These are phyloP conservation scores for Stagonosporopsis cucurbitacearum DNA, from an alignment of 2,329 filamentous ascomycete species.

Conservation along the genomic window DNA sequence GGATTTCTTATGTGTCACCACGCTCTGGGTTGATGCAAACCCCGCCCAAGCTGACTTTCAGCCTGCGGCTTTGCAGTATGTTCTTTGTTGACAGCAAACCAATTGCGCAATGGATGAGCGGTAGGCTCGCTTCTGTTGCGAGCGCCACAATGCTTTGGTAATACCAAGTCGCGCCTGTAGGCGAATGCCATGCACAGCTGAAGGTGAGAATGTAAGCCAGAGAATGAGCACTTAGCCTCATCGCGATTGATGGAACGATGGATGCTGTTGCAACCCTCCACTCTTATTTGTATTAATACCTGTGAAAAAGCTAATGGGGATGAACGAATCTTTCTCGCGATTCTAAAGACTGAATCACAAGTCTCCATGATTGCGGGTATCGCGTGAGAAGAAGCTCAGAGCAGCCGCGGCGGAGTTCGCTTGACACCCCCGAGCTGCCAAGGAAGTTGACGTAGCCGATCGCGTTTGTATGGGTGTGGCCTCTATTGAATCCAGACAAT, in stretches of 20 bases:
- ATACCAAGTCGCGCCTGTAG: not conserved
- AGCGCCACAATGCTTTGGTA: conserved; percentile 5
- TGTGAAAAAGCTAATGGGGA: not conserved
- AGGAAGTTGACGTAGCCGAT: conserved; percentile 20
- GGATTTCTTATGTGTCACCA: not conserved
- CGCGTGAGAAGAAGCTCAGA: conserved; percentile 6
- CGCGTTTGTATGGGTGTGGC: conserved; percentile 11
- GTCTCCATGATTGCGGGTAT: not conserved
- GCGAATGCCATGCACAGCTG: not conserved
- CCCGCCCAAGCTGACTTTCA: conserved; percentile 9
- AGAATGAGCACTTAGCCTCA: not conserved
- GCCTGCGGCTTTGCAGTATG: conserved; percentile 4
- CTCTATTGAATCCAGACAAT: conserved; percentile 7
- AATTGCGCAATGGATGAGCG: conserved; percentile 7
- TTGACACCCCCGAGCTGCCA: conserved; percentile 15
- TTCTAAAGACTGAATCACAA: too few relatives aligned
- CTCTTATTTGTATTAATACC: not conserved
- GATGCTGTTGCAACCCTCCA: not conserved
- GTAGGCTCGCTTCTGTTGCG: conserved; percentile 9
- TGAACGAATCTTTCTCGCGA: too few relatives aligned
- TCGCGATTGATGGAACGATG: not conserved
- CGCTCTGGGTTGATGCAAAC: not conserved
- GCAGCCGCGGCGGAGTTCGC: conserved; percentile 4
- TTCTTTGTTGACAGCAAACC: not conserved
- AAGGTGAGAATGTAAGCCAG: not conserved